These are phyloP conservation scores for Dendrostoma leiphaemia DNA, from an alignment of 2,329 filamentous ascomycete genomes.

Conservation along the genomic window DNA sequence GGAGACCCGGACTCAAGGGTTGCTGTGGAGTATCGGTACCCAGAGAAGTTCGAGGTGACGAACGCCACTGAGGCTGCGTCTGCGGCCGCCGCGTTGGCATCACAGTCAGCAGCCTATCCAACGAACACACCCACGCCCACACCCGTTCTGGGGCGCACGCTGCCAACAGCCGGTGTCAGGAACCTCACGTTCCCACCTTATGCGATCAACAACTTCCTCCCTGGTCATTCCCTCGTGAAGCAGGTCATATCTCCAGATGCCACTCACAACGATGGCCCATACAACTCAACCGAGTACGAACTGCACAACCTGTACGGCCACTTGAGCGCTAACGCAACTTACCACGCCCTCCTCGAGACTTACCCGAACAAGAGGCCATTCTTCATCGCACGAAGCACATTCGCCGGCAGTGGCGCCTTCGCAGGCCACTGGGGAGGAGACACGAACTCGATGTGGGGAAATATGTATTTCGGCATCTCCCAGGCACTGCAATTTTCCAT, in stretches of 20 bases:
- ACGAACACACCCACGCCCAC: not conserved
- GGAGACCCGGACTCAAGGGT: not conserved
- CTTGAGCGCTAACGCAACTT: not conserved
- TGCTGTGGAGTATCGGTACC: not conserved
- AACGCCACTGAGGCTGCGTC: not conserved
- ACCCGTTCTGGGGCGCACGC: not conserved
- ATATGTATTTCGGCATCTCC: slow-evolving; percentile 74
- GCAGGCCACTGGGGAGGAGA: not conserved
- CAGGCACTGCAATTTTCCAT: slow-evolving; percentile 73
- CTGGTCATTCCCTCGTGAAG: not conserved
- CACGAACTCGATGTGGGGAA: slow-evolving; percentile 48
- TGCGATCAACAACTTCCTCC: not conserved
- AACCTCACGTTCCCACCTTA: not conserved
- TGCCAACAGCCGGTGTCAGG: not conserved
- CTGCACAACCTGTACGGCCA: not conserved
- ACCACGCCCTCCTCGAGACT: not conserved
- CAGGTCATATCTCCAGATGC: not conserved
- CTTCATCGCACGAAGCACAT: not conserved
- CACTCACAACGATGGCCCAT: not conserved
- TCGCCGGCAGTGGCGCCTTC: not conserved
- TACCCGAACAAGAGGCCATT: not conserved
- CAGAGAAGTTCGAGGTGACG: not conserved
- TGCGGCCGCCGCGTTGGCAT: not conserved
- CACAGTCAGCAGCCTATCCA: not conserved
- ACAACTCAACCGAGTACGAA: not conserved